Evolutionary conservation across 192 early-diverging fungal genomes (phyloP).

Genomic region (Rhizophlyctis rosea): DNA sequence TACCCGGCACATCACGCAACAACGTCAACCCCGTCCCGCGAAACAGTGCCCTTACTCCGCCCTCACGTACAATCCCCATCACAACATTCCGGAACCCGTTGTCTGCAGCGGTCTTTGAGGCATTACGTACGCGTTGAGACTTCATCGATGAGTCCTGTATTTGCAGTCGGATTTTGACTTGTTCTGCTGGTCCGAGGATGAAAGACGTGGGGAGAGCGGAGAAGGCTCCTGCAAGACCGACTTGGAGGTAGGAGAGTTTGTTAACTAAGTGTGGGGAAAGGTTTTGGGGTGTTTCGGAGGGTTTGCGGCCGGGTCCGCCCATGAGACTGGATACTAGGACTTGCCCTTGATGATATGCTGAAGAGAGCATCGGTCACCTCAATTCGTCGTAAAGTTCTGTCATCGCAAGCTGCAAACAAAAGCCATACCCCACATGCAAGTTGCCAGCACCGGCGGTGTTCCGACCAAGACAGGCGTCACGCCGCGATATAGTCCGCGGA

Average conservation of each 20-base stretch:
- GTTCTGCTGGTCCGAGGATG: conserved; percentile 89
- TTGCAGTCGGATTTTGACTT: conserved; percentile 92
- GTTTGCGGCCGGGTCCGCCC: conserved; percentile 10
- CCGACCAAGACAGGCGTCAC: conserved; percentile 84
- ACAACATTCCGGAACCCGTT: no score
- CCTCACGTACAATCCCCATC: conserved; percentile 68
- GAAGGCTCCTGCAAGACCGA: conserved; percentile 81
- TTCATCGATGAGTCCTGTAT: conserved; percentile 41
- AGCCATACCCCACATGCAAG: conserved; percentile 16
- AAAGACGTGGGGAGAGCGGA: conserved; percentile 89
- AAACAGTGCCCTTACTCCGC: conserved; percentile 79
- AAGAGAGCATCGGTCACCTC: not conserved
- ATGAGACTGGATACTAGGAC: conserved; percentile 13
- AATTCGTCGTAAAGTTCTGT: not conserved
- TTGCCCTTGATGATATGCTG: conserved; percentile 19
- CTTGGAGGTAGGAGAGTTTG: conserved; percentile 60
- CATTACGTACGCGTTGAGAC: no score
- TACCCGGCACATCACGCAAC: conserved; percentile 83
- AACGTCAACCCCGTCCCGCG: conserved; percentile 87
- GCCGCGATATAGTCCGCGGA: conserved; percentile 90
- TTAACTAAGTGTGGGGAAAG: conserved; percentile 22
- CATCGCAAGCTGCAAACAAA: not conserved
- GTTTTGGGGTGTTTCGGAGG: no score
- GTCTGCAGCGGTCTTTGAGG: conserved; percentile 72
- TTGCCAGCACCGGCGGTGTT: conserved; percentile 54